Evolutionary conservation across 1,284 basidiomycete genomes (phyloP), one percentile per base, ranked within the genome.

Genomic region (Neolentinus lepideus): DNA sequence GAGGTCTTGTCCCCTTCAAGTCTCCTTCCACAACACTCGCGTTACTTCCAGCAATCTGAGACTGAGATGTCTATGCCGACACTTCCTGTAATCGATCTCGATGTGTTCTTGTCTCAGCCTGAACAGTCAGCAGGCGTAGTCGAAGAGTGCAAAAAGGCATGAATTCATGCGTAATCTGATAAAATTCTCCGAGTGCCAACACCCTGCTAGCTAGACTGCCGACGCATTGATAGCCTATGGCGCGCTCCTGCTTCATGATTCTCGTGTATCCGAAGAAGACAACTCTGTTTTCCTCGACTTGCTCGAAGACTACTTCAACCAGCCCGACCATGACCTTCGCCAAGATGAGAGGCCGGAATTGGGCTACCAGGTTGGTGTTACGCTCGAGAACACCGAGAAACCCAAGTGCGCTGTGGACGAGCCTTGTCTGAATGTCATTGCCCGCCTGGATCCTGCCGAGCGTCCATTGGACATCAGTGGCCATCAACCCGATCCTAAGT

Each of bases 311-410:
- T 97, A 97, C 69, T 97, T 96, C 67, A 78, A 80, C 2, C 92
- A 93, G 66, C 77, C 84, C 0, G 65, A 77, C 26, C 73, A 74
- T 1, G 73, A 72, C 2, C 73, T 96, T 55, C 75, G 79, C 71
- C 75, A 80, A 60, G 94, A 96, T 60, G 86, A 92, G 66, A 79
- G 85, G 14, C 90, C 92, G 0, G 89, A 95, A 62, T 71, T 91
- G 10, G 77, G 79, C 53, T 89, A 87, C 65, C 85, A 92, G 70
- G 79, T 90, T 59, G 92, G 92, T 1, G 91, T 92, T 10, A 94
- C 92, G 0, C 81, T 95, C 21, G 93, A 95, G 72, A 92, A 94
- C 68, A 96, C 92, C 0, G 93, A 96, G 72, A 93, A 92, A 66
- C 91, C 91, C 8, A 92, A 90, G 68, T 94, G 92, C 69, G 87